Evolutionary conservation across 176 grass and related monocot species (phyloP).

Genomic region (Aegilops umbellulata): DNA sequence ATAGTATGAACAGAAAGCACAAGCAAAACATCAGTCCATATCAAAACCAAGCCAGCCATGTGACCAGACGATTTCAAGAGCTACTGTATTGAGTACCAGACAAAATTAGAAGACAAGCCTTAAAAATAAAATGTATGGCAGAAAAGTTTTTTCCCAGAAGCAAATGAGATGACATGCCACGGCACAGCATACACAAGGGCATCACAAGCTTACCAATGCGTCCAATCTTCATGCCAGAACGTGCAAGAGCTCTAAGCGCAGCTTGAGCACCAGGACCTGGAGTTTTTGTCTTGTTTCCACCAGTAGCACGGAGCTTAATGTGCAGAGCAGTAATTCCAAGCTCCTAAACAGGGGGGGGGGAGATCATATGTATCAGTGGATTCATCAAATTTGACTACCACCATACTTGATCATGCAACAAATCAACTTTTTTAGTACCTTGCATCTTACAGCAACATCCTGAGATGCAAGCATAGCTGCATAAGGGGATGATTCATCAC

Average conservation of each 20-base stretch:
- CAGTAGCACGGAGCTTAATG: constrained; percentile 90
- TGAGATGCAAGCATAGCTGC: constrained; percentile 93
- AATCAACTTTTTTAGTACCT: constrained; percentile 29
- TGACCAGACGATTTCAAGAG: not conserved
- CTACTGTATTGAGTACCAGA: not conserved
- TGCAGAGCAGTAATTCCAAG: constrained; percentile 90
- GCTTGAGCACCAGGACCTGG: constrained; percentile 90
- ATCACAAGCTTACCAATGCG: constrained; percentile 56
- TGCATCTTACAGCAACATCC: constrained; percentile 88
- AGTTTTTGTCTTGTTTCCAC: constrained; percentile 93
- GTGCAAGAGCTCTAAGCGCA: constrained; percentile 90
- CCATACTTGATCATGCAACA: not conserved
- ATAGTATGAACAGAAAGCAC: not conserved
- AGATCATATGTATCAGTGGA: not conserved
- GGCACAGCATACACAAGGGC: not conserved
- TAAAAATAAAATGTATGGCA: not conserved
- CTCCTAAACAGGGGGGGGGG: constrained; percentile 36
- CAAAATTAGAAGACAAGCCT: not conserved
- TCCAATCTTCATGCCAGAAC: constrained; percentile 94
- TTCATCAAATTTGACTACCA: not conserved
- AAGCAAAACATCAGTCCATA: not conserved
- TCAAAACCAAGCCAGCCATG: not conserved
- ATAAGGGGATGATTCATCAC: constrained; percentile 88
- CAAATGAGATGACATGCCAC: not conserved
- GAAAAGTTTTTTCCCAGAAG: not conserved